Evolutionary conservation across 257 asterid species (phyloP), one percentile per base, ranked within the genome.

Genomic region (Echium plantagineum): DNA sequence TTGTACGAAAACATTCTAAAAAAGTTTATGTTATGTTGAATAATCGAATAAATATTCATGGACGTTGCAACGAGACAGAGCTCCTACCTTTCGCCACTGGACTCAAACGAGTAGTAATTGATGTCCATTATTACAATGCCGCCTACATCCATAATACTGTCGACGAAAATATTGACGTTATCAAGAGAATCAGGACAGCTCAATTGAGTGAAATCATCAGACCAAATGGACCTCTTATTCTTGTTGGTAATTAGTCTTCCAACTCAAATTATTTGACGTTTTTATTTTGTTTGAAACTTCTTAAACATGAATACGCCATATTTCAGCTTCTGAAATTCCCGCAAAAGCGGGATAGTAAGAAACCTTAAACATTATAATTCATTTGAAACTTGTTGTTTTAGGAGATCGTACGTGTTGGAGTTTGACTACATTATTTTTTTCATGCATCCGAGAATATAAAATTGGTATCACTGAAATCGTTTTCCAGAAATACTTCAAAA

Each of bases 51-150:
- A 24, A 24, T 20, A 51, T 77, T 0, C n/a, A 66, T 87, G 18
- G 87, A 87, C 22, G 51, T 77, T 0, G 19, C 61, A 9, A 82
- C 15, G 63, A 74, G 2, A 71, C 69, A 6, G 96, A 87, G 48
- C 68, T 85, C 0, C 68, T 87, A 49, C 59, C 66, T n/a, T 74
- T 76, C 3, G 86, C 94, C 2, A 62, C 69, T 12, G 81, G 79
- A 51, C 22, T 82, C 2, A 70, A 47, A 2, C 77, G 63, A 55
- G 63, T 82, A 0, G 96, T 78, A 2, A 68, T 87, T 47, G 94
- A 85, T 60, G 87, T 87, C 15, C 91, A 87, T 59, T 71, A 82
- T 57, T 87, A 87, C 72, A 85, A 71, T 79, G 59, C n/a, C 85
- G 85, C 56, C 85, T n/a, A n/a, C n/a, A n/a, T 66, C 66, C n/a